Base-by-base conservation (phyloP, 192 early-diverging fungal genomes). In the Pilobolus umbonatus region DNA sequence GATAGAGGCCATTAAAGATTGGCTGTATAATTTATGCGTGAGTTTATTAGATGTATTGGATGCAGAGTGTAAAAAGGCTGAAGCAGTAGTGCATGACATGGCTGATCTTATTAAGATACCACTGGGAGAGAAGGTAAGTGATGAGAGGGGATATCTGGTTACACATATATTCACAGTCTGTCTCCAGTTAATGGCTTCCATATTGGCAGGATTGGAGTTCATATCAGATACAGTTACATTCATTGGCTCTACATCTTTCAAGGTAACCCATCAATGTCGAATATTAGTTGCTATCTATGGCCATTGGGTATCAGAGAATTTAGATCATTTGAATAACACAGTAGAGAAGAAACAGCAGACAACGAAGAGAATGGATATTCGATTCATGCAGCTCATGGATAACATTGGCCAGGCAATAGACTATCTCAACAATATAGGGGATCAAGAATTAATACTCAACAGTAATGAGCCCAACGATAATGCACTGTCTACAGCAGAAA, bases 11-110 rank as follows among this genome's bases (percentile, higher is more conserved):
- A 53, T 46, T 17, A 62, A 62, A 55, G 52, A 35, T 8, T 72
- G 60, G 55, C 48, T 72, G 19, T 43, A 62, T 49, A 67, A 42
- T 26, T 32, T 66, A 21, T 65, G 59, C 21, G 38, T 62, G 19
- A 58, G 42, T 42, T 38, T 59, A 6, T 29, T 62, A 2, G 57
- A 38, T 19, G 67, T 57, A 15, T 17, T 69, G 19, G 52, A 69
- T 45, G 26, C 39, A 10, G 60, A 56, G 5, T 62, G 56, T 57
- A 49, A 61, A 17, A 62, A 50, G 3, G 54, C 45, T 12, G 53
- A 46, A 34, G 55, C 49, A 24, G 55, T 49, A 31, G 46, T 45
- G n/a, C 28, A 49, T 10, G 22, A 50, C 19, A 57, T 45, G 38
- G 19, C 25, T 10, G 60, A 58, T 8, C 61, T 55, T 26, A 35